Conservation (phyloP, 176 grass and related monocot species). For the Musa itinerans region DNA sequence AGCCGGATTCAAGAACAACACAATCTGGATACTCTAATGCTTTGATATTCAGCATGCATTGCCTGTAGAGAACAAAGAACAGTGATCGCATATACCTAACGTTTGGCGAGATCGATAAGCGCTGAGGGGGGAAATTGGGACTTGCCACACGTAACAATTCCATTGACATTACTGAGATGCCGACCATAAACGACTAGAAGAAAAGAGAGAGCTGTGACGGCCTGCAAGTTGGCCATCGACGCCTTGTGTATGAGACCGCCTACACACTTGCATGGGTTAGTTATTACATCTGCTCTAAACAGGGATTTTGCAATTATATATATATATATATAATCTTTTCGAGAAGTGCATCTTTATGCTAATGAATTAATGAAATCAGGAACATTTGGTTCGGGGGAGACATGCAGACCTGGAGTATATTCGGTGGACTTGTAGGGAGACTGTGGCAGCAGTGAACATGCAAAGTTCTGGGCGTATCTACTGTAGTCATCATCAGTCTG, state of each 20-base stretch:
- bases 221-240: background rate
- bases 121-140: background rate
- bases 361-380: too few relatives aligned
- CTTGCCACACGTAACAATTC: background rate
- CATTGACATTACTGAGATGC: background rate
- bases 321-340: too few relatives aligned
- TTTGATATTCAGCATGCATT: too few relatives aligned
- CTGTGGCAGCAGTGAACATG: background rate
- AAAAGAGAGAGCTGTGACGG: background rate
- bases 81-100: background rate
- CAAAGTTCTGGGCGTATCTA: background rate
- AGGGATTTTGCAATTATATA: too few relatives aligned
- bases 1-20: background rate
- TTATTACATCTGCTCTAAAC: too few relatives aligned
- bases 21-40: too few relatives aligned
- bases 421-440: background rate
- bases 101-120: background rate
- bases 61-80: too few relatives aligned
- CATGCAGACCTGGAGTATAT: background rate
- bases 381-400: too few relatives aligned
- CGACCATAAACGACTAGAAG: background rate
- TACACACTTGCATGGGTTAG: background rate
- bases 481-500: background rate
- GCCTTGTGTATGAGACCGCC: background rate
- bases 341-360: too few relatives aligned